Evolutionary conservation across 129 eudicot genomes (phyloP).

Genomic region (Logfia minima): DNA sequence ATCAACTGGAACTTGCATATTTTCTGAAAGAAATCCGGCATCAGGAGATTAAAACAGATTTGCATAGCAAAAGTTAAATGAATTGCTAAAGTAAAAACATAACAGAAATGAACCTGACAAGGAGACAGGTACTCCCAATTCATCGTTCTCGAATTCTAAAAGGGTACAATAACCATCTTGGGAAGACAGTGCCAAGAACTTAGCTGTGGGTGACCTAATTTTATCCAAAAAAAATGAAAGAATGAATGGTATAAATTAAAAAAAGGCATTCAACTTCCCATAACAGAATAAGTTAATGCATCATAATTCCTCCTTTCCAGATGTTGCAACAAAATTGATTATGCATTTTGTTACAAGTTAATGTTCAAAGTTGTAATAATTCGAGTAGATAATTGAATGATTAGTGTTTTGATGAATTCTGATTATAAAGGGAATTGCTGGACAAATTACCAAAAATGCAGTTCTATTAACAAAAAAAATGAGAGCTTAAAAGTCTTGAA

Average conservation of each 20-base stretch:
- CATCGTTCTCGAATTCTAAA: constrained; percentile 77
- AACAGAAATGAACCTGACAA: constrained; percentile 51
- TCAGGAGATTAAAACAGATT: neutral
- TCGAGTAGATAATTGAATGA: no score
- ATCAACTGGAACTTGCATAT: constrained; percentile 27
- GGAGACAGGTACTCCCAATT: constrained; percentile 64
- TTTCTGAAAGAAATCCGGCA: constrained; percentile 28
- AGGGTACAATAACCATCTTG: constrained; percentile 96
- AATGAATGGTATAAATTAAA: neutral
- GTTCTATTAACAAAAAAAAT: no score
- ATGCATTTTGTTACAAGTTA: neutral
- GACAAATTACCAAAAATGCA: no score
- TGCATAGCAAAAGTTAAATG: neutral
- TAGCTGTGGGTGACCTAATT: constrained; percentile 75
- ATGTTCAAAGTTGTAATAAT: neutral
- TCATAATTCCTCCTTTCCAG: neutral
- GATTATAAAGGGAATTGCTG: no score
- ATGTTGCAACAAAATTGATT: neutral
- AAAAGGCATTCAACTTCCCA: neutral
- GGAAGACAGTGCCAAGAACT: constrained; percentile 78
- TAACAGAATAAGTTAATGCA: neutral
- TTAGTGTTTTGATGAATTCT: no score
- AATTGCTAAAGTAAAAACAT: neutral
- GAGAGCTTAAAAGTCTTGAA: no score
- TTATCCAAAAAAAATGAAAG: neutral